Evolutionary conservation across 2,329 filamentous ascomycete species (phyloP), one percentile per base, ranked within the genome.

Genomic region (Chaetomium sp.): DNA sequence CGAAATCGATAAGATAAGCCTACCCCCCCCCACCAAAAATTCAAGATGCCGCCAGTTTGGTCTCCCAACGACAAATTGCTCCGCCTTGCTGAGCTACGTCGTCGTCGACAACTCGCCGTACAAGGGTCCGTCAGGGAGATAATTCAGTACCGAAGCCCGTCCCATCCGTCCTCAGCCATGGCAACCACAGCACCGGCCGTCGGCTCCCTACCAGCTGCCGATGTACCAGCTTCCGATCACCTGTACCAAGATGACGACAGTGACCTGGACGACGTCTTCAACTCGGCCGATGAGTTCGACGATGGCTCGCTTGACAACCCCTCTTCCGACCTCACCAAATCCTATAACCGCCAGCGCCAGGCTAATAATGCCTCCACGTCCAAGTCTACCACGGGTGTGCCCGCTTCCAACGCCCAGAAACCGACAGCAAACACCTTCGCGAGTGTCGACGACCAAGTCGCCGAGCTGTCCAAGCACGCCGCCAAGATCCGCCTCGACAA

Each of bases 381-480:
- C 57, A 61, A 68, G 80, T 80, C 65, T 35, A 64, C 61, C 67
- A 81, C 60, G 66, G 81, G 86, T 56, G 83, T 86, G 62, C 89
- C 90, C 2, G 89, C 90, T 72, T 86, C 87, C 63, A 96, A 95
- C 74, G 84, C 88, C 21, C 92, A 93, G 74, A 91, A 89, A 72
- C 91, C 92, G 7, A 85, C 85, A 0, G 87, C 91, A 54, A 97
- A 97, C 77, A 93, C 91, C 0, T 84, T 86, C 67, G 85, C 91
- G 27, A 89, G 87, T 27, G 84, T 97, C 60, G 92, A 97, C 75
- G 93, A 97, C 74, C 92, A 97, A 72, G 90, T 97, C 60, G 88
- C 89, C 4, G 89, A 88, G n/a, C 83, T 98, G 45, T 87, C 92
- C 35, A 90, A 89, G 70, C 92, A 97, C 80, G 93, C 93, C 0